Evolutionary conservation across 176 grass and related monocot genomes (phyloP), one percentile per base, ranked within the genome.

Genomic region (Paspalum vaginatum): DNA sequence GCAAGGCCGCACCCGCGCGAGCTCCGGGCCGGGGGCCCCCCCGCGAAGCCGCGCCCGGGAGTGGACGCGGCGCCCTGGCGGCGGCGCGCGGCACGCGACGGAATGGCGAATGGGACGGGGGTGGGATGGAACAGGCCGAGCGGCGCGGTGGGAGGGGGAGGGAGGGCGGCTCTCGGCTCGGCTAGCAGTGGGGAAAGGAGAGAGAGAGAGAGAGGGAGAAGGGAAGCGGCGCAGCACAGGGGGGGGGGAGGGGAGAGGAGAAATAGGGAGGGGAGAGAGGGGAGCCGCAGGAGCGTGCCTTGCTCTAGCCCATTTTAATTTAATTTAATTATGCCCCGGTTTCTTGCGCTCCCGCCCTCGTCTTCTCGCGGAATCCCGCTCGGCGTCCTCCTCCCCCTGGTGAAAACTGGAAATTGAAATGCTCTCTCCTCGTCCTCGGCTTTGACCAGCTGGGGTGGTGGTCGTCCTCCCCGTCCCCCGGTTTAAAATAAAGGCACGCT

Each of bases 61-160:
- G n/a, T n/a, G n/a, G n/a, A n/a, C n/a, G n/a, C n/a, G n/a, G n/a
- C n/a, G n/a, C n/a, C n/a, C n/a, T n/a, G n/a, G n/a, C 79, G 4
- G 60, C 61, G 75, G 45, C 44, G 70, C 54, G 62, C 60, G 82
- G 25, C 64, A 61, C 45, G 62, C 65, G 75, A n/a, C 65, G 82
- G 82, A 85, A 89, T 89, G 82, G 72, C 78, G 65, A 82, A 64
- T 81, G 78, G 67, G 67, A 17, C 1, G 11, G 22, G 11, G 11
- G 58, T 24, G 11, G 78, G 83, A 82, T 82, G 83, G 65, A 89
- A 85, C 87, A 89, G 72, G n/a, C n/a, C n/a, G n/a, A 81, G 82
- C 76, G 55, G 85, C 79, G 65, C 49, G 64, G 38, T 26, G 18
- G 14, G 25, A 2, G 10, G 40, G 11, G 40, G 11, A 9, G 25